Percentiles rank a stretch among this genome's conserved stretches.
Evolutionary conservation across 2,329 filamentous ascomycete species (phyloP).

Genomic region (Septoria linicola): DNA sequence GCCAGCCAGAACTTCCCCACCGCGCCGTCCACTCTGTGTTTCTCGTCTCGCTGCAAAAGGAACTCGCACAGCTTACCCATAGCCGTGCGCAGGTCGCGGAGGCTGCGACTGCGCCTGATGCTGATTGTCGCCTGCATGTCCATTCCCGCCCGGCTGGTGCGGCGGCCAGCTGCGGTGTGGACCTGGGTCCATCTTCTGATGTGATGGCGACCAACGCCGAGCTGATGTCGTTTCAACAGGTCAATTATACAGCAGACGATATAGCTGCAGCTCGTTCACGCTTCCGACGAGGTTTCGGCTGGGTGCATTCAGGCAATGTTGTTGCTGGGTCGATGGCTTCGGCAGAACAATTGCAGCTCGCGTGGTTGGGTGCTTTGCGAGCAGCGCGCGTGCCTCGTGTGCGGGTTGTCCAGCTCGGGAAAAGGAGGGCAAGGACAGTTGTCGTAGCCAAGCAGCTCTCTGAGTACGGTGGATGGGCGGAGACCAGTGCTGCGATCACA

Average conservation of each 20-base stretch:
- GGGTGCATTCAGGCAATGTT: slow-evolving; percentile 8
- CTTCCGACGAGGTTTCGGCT: slow-evolving; percentile 5
- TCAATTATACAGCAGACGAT: too few species aligned
- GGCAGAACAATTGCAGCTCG: neutral
- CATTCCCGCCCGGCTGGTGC: slow-evolving; percentile 29
- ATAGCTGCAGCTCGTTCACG: neutral
- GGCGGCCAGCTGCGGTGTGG: slow-evolving; percentile 27
- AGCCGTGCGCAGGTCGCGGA: slow-evolving; percentile 29
- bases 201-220: neutral
- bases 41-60: too few species aligned
- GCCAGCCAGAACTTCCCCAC: too few species aligned
- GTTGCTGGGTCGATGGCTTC: neutral
- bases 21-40: too few species aligned
- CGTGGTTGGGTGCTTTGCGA: slow-evolving; percentile 2
- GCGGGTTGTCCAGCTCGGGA: too few species aligned
- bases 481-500: too few species aligned
- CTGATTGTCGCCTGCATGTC: slow-evolving; percentile 28
- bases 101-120: slow-evolving; percentile 32
- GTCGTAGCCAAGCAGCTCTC: too few species aligned
- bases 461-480: too few species aligned
- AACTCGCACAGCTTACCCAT: slow-evolving; percentile 38
- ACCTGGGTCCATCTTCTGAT: neutral
- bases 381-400: slow-evolving; percentile 3
- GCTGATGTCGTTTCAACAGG: neutral
- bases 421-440: too few species aligned